Conservation (phyloP, 768 basidiomycete species). For the Boletus rubescentipes region DNA sequence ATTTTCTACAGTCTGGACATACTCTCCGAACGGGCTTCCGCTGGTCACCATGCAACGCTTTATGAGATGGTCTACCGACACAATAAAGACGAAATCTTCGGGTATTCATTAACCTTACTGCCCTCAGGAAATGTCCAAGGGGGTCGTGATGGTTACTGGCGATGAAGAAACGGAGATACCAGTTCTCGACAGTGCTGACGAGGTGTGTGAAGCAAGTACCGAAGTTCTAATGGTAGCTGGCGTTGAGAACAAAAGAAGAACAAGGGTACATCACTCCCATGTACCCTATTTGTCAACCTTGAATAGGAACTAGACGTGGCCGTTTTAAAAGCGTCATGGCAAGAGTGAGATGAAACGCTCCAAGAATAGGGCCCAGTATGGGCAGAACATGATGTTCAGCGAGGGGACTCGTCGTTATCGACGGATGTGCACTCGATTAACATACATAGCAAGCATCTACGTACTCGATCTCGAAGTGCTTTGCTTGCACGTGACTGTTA, state of each 20-base stretch:
- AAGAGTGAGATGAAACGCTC: conserved; percentile 4
- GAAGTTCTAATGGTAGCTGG: neutral
- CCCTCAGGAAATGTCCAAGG: neutral
- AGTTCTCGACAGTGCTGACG: neutral
- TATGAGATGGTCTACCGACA: neutral
- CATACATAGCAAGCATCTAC: neutral
- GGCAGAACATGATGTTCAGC: neutral
- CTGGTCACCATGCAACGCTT: neutral
- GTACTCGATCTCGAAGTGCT: conserved; percentile 7
- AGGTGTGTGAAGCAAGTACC: conserved; percentile 5
- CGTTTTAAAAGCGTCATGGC: neutral
- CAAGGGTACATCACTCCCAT: neutral
- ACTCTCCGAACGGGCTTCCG: neutral
- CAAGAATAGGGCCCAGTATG: neutral
- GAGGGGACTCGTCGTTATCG: neutral
- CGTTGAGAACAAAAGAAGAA: neutral
- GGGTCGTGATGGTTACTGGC: neutral
- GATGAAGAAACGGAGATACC: neutral
- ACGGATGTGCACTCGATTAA: neutral
- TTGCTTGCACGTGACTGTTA: conserved; percentile 37
- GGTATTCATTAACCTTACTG: neutral
- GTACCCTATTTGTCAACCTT: neutral
- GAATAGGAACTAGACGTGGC: neutral
- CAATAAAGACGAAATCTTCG: neutral
- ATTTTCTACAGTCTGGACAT: neutral